These are phyloP conservation scores for Kwoniella pini DNA, from an alignment of 768 basidiomycete species.

Conservation along the genomic window DNA sequence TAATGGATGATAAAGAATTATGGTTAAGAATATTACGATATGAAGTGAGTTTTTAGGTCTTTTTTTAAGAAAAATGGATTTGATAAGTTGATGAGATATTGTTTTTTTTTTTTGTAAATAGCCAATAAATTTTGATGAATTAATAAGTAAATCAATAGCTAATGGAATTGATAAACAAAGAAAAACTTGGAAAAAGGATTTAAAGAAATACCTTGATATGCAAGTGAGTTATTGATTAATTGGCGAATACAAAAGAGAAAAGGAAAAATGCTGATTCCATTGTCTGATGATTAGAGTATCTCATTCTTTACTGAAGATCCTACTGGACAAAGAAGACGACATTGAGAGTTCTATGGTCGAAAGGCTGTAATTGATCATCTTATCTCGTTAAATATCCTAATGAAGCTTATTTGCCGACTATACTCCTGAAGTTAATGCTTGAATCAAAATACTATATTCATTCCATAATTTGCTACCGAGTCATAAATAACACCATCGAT, in stretches of 20 bases:
- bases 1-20: conserved; percentile 34
- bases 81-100: no score
- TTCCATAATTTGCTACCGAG: no score
- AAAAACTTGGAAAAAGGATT: conserved; percentile 35
- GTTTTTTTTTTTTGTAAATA: no score
- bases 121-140: conserved; percentile 47
- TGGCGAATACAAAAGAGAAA: neutral
- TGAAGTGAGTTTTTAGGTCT: conserved; percentile 30
- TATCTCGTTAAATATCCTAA: neutral
- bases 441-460: no score
- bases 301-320: conserved; percentile 41
- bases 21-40: conserved; percentile 41
- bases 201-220: conserved; percentile 41
- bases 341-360: conserved; percentile 6
- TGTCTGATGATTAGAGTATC: conserved; percentile 27
- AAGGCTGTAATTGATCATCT: neutral
- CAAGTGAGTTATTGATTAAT: conserved; percentile 27
- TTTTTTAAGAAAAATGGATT: no score
- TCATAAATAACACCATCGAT: no score
- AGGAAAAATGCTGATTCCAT: neutral
- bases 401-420: neutral
- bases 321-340: conserved; percentile 34
- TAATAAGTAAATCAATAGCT: conserved; percentile 33
- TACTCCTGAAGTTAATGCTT: no score
- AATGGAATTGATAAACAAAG: conserved; percentile 31